phyloP scores from a whole-genome alignment of 768 basidiomycete species.

The Suillus americanus region DNA sequence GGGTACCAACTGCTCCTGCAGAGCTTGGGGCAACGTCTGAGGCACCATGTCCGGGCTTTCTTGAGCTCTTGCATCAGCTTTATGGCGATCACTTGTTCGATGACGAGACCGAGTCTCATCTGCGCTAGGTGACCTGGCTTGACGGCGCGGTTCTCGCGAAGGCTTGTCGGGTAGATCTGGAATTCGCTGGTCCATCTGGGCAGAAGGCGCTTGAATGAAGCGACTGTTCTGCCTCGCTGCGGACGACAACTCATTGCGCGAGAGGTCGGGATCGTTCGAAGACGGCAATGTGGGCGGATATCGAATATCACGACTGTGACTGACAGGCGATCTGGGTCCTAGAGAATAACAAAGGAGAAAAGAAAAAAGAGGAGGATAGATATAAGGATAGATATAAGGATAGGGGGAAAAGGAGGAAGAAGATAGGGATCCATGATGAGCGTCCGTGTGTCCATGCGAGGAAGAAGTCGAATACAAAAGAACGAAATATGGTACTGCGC shows the following conservation, averaged over 20 bases:
- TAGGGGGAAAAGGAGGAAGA: conserved; percentile 29
- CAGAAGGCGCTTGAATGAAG: conserved; percentile 20
- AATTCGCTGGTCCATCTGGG: conserved; percentile 14
- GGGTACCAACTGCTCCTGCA: conserved; percentile 17
- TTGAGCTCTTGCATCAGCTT: conserved; percentile 5
- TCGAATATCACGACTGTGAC: conserved; percentile 31
- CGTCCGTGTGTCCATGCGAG: conserved; percentile 40
- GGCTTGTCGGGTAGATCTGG: conserved; percentile 17
- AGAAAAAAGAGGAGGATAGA: conserved; percentile 24
- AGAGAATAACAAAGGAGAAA: conserved; percentile 37
- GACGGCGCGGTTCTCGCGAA: conserved; percentile 18
- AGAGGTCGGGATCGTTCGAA: conserved; percentile 16
- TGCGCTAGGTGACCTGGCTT: conserved; percentile 16
- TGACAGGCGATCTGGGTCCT: conserved; percentile 41
- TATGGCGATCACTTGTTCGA: conserved; percentile 15
- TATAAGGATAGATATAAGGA: conserved; percentile 28
- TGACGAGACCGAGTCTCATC: conserved; percentile 21
- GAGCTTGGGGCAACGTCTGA: conserved; percentile 1
- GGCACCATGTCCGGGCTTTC: not conserved
- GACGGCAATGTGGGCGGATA: conserved; percentile 16
- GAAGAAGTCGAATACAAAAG: conserved; percentile 38
- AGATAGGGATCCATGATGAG: conserved; percentile 41
- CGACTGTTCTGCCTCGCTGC: conserved; percentile 17
- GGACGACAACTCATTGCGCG: conserved; percentile 10
- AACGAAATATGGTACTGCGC: conserved; percentile 28